These are phyloP conservation scores for Colletotrichum sp. DNA, from an alignment of 2,329 filamentous ascomycete species.

Conservation along the genomic window DNA sequence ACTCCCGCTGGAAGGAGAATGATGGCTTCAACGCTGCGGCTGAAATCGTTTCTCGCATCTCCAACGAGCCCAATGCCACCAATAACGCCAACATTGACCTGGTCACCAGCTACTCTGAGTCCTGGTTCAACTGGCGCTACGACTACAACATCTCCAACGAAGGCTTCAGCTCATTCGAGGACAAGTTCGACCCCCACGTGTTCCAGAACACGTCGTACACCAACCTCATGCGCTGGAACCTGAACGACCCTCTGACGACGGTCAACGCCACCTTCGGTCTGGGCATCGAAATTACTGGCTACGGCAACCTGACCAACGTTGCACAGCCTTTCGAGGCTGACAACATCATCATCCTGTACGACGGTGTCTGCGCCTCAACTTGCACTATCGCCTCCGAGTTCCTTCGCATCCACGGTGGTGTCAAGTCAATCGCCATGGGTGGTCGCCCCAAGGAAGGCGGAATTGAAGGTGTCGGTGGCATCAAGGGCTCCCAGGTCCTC, in stretches of 20 bases:
- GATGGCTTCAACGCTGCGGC: conserved; percentile 49
- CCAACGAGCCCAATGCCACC: conserved; percentile 49
- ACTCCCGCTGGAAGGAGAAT: conserved; percentile 42
- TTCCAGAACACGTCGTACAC: conserved; percentile 61
- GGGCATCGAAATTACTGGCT: conserved; percentile 55
- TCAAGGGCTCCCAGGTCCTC: conserved; percentile 53
- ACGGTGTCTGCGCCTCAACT: conserved; percentile 64
- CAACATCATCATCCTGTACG: conserved; percentile 64
- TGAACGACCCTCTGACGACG: conserved; percentile 45
- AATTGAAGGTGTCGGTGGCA: conserved; percentile 60
- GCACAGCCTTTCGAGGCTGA: conserved; percentile 60
- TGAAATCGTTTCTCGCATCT: conserved; percentile 46
- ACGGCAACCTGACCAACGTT: conserved; percentile 50
- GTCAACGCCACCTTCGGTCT: conserved; percentile 45
- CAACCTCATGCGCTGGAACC: conserved; percentile 55
- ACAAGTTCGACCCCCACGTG: conserved; percentile 45
- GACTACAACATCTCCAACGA: conserved; percentile 53
- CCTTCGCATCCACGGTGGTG: conserved; percentile 54
- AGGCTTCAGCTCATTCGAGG: conserved; percentile 54
- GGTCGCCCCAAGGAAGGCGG: conserved; percentile 50
- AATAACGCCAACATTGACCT: conserved; percentile 40
- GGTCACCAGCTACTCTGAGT: conserved; percentile 50
- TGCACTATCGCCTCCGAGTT: conserved; percentile 63
- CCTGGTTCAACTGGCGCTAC: conserved; percentile 55
- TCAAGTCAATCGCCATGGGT: conserved; percentile 60